Evolutionary conservation across 202 grass and related monocot species (phyloP), one percentile per base, ranked within the genome.

Genomic region (Schoenoplectus triqueter): DNA sequence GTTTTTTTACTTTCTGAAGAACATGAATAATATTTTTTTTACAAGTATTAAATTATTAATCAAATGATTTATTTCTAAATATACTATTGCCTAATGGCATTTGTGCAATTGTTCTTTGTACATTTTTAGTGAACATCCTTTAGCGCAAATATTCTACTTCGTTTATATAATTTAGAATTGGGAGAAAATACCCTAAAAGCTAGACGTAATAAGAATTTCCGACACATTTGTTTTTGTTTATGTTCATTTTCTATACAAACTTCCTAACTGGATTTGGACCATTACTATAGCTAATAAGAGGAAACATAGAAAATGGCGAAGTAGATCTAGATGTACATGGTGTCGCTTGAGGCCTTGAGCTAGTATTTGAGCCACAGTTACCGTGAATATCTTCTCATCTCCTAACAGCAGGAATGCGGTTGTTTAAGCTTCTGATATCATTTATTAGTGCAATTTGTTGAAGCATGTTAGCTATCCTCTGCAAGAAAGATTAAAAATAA

Each of bases 401-500:
- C 47, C 47, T 83, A 52, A 83, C 39, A 59, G 81, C 63, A 70
- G 65, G 46, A 69, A 70, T 41, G 51, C 47, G 81, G 81, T 46
- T 83, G 49, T 68, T 83, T 41, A 83, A 83, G 50, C 13, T 83
- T 42, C 63, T 83, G 7, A 83, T 83, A 51, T 83, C 81, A 55
- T 83, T 83, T 59, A 83, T 83, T 6, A 83, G 21, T 70, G 81
- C 64, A 56, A 83, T 70, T 70, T 83, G 81, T 40, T 83, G 81
- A 50, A 83, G 50, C 81, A 83, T 83, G 66, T 57, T 66, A n/a
- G 81, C 64, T 42, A 83, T 83, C 55, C 81, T 83, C 81, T 83
- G 81, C 49, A 52, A 54, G 19, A 42, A 69, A 69, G 50, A 51
- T 17, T 2, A 9, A 42, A 8, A n/a, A 67, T 31, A 56, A 70